These are phyloP conservation scores for Mycena venus DNA, from an alignment of 768 basidiomycete genomes.

Conservation along the genomic window DNA sequence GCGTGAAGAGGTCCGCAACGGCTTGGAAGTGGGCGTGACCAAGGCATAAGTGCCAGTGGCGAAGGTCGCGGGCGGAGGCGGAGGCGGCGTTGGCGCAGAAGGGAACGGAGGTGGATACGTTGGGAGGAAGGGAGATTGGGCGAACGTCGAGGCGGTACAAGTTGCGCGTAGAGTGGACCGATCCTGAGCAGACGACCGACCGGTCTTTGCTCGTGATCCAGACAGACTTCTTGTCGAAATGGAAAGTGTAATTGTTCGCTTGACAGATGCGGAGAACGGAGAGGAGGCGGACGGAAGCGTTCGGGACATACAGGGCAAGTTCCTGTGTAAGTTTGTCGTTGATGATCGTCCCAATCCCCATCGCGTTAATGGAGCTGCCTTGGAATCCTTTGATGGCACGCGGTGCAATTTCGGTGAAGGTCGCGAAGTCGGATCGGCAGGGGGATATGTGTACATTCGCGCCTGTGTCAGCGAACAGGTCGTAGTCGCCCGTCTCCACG, in stretches of 20 bases:
- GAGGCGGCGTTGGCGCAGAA: neutral
- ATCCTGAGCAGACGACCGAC: too few relatives aligned
- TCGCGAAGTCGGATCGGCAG: neutral
- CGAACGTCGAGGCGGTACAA: neutral
- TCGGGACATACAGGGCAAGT: neutral
- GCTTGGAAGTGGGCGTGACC: neutral
- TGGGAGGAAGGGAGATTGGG: too few relatives aligned
- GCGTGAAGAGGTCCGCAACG: neutral
- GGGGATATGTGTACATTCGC: neutral
- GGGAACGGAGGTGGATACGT: neutral
- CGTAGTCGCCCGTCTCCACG: neutral
- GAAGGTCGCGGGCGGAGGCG: neutral
- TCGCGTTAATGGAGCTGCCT: neutral
- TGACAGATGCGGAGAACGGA: neutral
- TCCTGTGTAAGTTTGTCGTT: neutral
- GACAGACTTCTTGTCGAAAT: neutral
- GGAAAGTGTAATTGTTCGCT: neutral
- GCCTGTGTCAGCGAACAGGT: neutral
- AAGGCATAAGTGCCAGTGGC: neutral
- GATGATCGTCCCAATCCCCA: neutral
- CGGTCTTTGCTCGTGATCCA: too few relatives aligned
- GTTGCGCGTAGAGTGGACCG: too few relatives aligned
- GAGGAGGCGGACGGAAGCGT: neutral
- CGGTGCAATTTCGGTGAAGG: neutral
- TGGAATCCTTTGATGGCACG: neutral